phyloP scores from a whole-genome alignment of 2,329 filamentous ascomycete species.

The Zymoseptoria crescenta region DNA sequence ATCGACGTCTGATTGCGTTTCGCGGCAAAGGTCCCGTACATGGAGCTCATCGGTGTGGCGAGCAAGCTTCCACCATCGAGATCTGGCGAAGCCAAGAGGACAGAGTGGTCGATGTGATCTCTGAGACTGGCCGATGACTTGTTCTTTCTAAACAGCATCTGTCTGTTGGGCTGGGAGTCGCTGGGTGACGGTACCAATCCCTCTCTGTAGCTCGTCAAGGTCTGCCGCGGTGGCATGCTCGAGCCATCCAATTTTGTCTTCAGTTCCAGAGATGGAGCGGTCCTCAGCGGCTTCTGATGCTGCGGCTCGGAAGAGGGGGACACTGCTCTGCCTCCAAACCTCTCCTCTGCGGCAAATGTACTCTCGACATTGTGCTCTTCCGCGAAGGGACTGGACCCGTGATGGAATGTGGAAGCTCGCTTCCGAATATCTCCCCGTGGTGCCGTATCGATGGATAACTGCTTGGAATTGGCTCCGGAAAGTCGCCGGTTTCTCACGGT shows the following conservation, averaged over 20 bases:
- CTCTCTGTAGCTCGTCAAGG: slow-evolving; percentile 13
- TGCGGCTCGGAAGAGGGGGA: slow-evolving; percentile 19
- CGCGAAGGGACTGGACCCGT: slow-evolving; percentile 18
- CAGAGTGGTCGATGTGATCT: slow-evolving; percentile 50
- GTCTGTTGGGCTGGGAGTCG: slow-evolving; percentile 18
- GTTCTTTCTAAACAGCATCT: slow-evolving; percentile 38
- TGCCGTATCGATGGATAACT: slow-evolving; percentile 80
- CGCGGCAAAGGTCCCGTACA: slow-evolving; percentile 49
- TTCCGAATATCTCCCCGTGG: slow-evolving; percentile 26
- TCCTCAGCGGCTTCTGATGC: slow-evolving; percentile 23
- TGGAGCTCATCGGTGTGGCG: slow-evolving; percentile 62
- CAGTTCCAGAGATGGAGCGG: slow-evolving; percentile 26
- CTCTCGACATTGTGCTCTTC: slow-evolving; percentile 10
- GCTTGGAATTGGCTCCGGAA: slow-evolving; percentile 71
- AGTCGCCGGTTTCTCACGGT: slow-evolving; percentile 58
- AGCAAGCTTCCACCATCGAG: slow-evolving; percentile 59
- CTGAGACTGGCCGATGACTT: slow-evolving; percentile 57
- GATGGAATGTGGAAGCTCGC: slow-evolving; percentile 28
- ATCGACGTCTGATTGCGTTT: slow-evolving; percentile 22
- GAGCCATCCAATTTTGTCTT: slow-evolving; percentile 11
- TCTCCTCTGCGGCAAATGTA: slow-evolving; percentile 12
- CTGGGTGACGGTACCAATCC: slow-evolving; percentile 20
- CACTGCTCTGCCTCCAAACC: slow-evolving; percentile 14
- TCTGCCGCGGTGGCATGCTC: slow-evolving; percentile 10
- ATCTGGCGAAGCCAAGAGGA: slow-evolving; percentile 57